These are phyloP conservation scores for Monilinia polystroma DNA, from an alignment of 2,329 filamentous ascomycete genomes.

Conservation along the genomic window DNA sequence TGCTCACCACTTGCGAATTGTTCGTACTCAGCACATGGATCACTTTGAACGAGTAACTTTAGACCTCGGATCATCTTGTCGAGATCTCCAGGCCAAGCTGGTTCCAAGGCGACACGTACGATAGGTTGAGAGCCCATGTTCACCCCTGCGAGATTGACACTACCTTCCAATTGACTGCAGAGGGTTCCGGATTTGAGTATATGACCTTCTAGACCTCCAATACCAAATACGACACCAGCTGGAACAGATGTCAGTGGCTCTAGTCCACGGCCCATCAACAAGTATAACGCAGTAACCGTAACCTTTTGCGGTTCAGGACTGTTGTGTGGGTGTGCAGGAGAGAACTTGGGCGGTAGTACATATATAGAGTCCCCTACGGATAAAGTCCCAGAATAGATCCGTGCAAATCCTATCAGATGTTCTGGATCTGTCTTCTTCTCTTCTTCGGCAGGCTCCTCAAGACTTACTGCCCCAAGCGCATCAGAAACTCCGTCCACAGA, in stretches of 20 bases:
- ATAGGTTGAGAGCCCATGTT: conserved; percentile 81
- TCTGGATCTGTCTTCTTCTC: conserved; percentile 69
- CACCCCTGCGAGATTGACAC: conserved; percentile 87
- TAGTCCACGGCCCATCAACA: conserved; percentile 90
- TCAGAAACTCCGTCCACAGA: conserved; percentile 50
- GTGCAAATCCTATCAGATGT: conserved; percentile 89
- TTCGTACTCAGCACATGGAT: conserved; percentile 94
- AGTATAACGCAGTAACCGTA: conserved; percentile 82
- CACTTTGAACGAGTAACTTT: conserved; percentile 84
- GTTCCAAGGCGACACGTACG: conserved; percentile 93
- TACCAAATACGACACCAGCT: conserved; percentile 92
- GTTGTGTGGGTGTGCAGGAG: conserved; percentile 71
- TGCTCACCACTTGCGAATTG: conserved; percentile 92
- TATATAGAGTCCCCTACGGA: conserved; percentile 89
- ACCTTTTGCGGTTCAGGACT: conserved; percentile 76
- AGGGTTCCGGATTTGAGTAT: conserved; percentile 96
- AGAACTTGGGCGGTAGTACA: conserved; percentile 90
- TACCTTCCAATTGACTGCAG: conserved; percentile 81
- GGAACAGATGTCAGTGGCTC: conserved; percentile 82
- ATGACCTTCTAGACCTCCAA: conserved; percentile 86
- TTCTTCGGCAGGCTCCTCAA: conserved; percentile 52
- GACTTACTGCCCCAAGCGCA: conserved; percentile 58
- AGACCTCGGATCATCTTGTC: conserved; percentile 93
- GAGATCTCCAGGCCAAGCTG: conserved; percentile 82
- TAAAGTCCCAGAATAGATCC: conserved; percentile 87